Evolutionary conservation across 345 rosid genomes (phyloP).

Genomic region (Excoecaria cochinchinensis): DNA sequence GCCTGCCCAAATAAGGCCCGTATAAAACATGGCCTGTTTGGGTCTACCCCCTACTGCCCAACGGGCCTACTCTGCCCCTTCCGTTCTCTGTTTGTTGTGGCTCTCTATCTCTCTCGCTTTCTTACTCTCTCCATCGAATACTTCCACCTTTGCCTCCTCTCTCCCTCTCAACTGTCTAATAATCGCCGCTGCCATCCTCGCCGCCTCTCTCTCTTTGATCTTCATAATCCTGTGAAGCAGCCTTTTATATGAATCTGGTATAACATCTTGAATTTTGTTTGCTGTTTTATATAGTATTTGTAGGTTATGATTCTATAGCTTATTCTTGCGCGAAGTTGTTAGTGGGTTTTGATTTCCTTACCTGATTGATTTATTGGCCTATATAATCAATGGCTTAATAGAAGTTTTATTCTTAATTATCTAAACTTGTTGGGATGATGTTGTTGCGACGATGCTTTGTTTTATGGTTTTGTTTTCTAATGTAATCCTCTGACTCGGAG

Average conservation of each 20-base stretch:
- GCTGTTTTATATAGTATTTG: background rate
- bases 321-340: background rate
- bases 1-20: no score
- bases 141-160: no score
- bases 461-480: conserved; percentile 16
- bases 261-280: background rate
- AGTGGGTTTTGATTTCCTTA: background rate
- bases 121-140: no score
- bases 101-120: no score
- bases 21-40: no score
- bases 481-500: conserved; percentile 56
- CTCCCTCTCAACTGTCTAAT: no score
- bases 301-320: background rate
- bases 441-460: background rate
- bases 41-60: no score
- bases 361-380: background rate
- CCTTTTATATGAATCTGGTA: background rate
- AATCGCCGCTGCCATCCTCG: no score
- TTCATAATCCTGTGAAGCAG: background rate
- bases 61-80: no score
- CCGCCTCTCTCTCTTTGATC: background rate
- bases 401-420: background rate
- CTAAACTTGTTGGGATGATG: background rate
- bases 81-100: no score
- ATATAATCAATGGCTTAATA: background rate